Evolutionary conservation across 129 eudicot genomes (phyloP).

Genomic region (Scalesia atractyloides): DNA sequence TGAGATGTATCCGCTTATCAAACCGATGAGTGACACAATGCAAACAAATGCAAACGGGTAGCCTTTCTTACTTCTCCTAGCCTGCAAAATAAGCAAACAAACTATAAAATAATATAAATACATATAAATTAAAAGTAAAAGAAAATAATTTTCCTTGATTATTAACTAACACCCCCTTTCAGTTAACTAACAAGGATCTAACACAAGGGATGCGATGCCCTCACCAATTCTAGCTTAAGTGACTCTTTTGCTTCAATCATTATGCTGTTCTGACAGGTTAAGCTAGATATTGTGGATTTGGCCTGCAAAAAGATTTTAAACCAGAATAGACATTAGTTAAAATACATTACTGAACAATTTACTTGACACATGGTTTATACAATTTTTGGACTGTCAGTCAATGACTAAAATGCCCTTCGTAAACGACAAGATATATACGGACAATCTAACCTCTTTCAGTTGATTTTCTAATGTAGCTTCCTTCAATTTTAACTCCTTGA

Average conservation of each 20-base stretch:
- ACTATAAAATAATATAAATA: neutral
- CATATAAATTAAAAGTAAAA: neutral
- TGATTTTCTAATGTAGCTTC: constrained; percentile 42
- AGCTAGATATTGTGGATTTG: constrained; percentile 43
- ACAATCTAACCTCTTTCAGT: constrained; percentile 60
- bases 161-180: neutral
- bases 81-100: constrained; percentile 32
- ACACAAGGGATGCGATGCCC: constrained; percentile 6
- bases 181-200: neutral
- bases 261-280: constrained; percentile 52
- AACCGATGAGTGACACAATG: constrained; percentile 58
- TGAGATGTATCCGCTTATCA: constrained; percentile 49
- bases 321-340: constrained; percentile 1
- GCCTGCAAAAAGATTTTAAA: constrained; percentile 44
- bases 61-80: constrained; percentile 51
- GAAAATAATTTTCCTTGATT: neutral
- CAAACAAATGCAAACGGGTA: constrained; percentile 56
- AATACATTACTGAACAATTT: constrained; percentile 4
- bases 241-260: constrained; percentile 49
- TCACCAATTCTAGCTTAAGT: constrained; percentile 63
- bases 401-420: constrained; percentile 6
- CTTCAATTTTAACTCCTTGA: constrained; percentile 52
- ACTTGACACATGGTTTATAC: neutral
- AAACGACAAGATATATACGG: neutral
- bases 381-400: neutral